Evolutionary conservation across 225 moss, liverwort and hornwort species (phyloP).

Genomic region (Bryum argenteum): DNA sequence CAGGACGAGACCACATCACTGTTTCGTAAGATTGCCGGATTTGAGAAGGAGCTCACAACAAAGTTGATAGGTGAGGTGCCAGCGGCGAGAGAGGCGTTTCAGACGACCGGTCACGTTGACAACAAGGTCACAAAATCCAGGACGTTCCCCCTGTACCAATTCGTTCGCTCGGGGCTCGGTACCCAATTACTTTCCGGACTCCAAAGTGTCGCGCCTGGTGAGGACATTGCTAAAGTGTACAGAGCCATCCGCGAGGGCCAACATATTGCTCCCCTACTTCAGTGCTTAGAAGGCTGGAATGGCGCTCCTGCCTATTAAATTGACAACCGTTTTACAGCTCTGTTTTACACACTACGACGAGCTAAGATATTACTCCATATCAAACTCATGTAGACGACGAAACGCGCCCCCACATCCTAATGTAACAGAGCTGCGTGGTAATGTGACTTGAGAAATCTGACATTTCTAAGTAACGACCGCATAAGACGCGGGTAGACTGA

Average conservation of each 20-base stretch:
- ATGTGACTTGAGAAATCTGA: not conserved
- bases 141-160: slow-evolving; percentile 69
- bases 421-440: not conserved
- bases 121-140: slow-evolving; percentile 39
- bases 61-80: slow-evolving; percentile 35
- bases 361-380: not conserved
- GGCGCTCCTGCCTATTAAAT: slow-evolving; percentile 42
- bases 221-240: slow-evolving; percentile 66
- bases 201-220: slow-evolving; percentile 48
- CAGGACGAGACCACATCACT: slow-evolving; percentile 14
- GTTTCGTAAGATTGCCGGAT: slow-evolving; percentile 37
- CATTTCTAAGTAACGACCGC: not conserved
- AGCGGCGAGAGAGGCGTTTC: slow-evolving; percentile 30
- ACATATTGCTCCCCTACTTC: slow-evolving; percentile 54
- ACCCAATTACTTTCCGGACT: slow-evolving; percentile 60
- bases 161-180: slow-evolving; percentile 53
- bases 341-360: not conserved
- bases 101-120: slow-evolving; percentile 25
- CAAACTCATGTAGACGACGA: not conserved
- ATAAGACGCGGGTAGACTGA: not conserved
- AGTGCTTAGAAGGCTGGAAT: slow-evolving; percentile 65
- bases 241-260: slow-evolving; percentile 56
- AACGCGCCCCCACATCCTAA: not conserved
- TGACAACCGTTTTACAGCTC: not conserved
- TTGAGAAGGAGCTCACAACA: slow-evolving; percentile 54